Evolutionary conservation across 805 yeast genomes (phyloP), one percentile per base, ranked within the genome.

Genomic region (Cyberlindnera petersonii): DNA sequence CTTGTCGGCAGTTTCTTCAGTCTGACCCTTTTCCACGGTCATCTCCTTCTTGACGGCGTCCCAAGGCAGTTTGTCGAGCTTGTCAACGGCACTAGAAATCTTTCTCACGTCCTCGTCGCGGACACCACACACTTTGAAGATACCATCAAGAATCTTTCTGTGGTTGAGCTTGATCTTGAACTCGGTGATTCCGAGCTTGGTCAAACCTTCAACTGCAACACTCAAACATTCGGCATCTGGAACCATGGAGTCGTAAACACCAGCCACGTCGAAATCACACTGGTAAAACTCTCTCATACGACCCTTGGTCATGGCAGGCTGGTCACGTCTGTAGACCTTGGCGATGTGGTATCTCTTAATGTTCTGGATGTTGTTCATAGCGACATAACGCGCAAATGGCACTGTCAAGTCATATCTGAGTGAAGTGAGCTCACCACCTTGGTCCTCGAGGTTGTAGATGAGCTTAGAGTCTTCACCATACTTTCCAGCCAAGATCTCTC

Each of bases 221-320:
- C 83, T 77, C 67, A 93, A 72, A 42, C 82, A 71, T 67, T 93
- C 99, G 8, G 97, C 79, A 61, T 93, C 99, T 18, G 98, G 95
- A 33, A 93, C 93, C 98, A 93, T 93, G 21, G 80, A 56, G 56
- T 93, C 98, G 61, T 84, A 91, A 41, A 63, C 65, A 37, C 99
- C 99, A 17, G 99, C 99, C 57, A 93, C 72, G 64, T 93, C 99
- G 55, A 93, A 86, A 68, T 93, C 99, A 71, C 99, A 93, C 68
- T 93, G 99, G 65, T 93, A 93, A 58, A 93, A 93, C 66, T 93
- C 99, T 75, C 99, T 85, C 98, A 93, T 93, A 66, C 99, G 79
- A 46, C 99, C 99, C 66, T 93, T 93, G 36, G 98, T 91, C 98
- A 93, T 93, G 8, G 99, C 99, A 5, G 99, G 99, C 66, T 93